These are phyloP conservation scores for Gastrolobium bilobum DNA, from an alignment of 306 rosid genomes.

Conservation along the genomic window DNA sequence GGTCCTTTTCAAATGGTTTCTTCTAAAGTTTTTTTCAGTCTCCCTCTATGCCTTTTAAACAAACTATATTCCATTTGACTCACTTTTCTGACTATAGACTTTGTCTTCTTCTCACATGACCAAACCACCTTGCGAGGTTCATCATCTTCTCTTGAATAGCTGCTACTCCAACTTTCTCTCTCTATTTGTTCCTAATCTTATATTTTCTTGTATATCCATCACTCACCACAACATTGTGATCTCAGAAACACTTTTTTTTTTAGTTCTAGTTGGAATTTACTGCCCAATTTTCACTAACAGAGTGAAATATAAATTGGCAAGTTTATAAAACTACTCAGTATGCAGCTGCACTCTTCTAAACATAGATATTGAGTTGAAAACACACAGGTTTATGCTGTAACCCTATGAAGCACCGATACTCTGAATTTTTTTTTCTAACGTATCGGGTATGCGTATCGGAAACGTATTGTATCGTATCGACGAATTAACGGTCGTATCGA, in stretches of 20 bases:
- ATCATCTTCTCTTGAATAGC: conserved; percentile 2
- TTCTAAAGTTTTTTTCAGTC: background rate
- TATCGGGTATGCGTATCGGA: too few relatives aligned
- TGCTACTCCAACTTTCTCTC: background rate
- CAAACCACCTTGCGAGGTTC: conserved; percentile 35
- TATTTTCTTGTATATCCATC: conserved; percentile 9
- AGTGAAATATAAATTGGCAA: conserved; percentile 25
- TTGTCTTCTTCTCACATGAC: conserved; percentile 10
- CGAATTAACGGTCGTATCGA: too few relatives aligned
- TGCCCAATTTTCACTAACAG: conserved; percentile 2
- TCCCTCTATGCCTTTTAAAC: background rate
- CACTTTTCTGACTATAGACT: background rate
- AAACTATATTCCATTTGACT: background rate
- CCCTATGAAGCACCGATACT: too few relatives aligned
- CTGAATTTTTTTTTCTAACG: too few relatives aligned
- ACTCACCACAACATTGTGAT: conserved; percentile 5
- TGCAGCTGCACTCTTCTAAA: conserved; percentile 22
- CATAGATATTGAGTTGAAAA: conserved; percentile 29
- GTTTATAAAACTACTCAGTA: conserved; percentile 14
- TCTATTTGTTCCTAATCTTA: conserved; percentile 27
- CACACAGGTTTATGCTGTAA: background rate
- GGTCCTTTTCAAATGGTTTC: background rate
- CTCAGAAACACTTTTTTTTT: background rate
- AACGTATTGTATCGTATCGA: too few relatives aligned
- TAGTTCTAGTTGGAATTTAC: conserved; percentile 12